These are phyloP conservation scores for Aspergillus persii DNA, from an alignment of 2,329 filamentous ascomycete species.

Conservation along the genomic window DNA sequence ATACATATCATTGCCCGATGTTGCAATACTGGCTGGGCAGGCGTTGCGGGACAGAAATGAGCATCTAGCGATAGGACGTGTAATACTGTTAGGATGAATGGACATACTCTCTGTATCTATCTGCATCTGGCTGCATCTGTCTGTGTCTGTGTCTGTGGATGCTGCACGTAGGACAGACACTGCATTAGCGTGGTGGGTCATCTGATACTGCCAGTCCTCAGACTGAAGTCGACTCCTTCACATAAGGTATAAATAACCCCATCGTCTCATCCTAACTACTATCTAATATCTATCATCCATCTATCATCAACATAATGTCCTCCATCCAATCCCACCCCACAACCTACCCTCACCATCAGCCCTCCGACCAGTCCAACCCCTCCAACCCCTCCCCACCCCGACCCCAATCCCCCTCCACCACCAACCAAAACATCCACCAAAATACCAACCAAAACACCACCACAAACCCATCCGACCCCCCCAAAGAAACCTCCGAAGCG, in stretches of 20 bases:
- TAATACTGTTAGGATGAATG: constrained; percentile 4
- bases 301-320: neutral
- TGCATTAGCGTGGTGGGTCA: neutral
- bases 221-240: too few species aligned
- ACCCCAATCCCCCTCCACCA: constrained; percentile 2
- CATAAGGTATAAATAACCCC: too few species aligned
- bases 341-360: neutral
- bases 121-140: neutral
- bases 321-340: neutral
- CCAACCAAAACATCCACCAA: neutral
- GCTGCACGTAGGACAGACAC: too few species aligned
- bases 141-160: too few species aligned
- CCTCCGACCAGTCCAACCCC: neutral
- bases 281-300: neutral
- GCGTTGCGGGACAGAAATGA: constrained; percentile 12
- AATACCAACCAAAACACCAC: neutral
- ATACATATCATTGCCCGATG: constrained; percentile 5
- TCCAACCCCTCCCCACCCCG: neutral
- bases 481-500: constrained; percentile 40
- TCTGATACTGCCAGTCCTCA: neutral
- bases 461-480: too few species aligned
- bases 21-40: constrained; percentile 1
- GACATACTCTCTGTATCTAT: neutral
- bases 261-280: too few species aligned
- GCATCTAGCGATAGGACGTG: constrained; percentile 8